A percentile compares a stretch with the other conserved stretches of the same genome.
Conservation (phyloP, 2,329 filamentous ascomycete species). For the Ophiostoma perfectum region DNA sequence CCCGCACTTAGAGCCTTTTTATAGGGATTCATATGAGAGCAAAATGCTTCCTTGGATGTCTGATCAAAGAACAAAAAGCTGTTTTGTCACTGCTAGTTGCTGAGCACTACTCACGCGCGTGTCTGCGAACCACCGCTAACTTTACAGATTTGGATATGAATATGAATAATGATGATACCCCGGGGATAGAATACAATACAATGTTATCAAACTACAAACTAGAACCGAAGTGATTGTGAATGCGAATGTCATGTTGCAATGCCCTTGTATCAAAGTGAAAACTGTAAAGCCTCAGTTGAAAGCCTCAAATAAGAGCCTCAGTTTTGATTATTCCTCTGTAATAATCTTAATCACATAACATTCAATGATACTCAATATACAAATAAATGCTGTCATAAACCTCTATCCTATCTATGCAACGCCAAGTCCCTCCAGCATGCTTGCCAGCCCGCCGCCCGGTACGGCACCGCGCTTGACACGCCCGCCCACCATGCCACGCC, state of each 20-base stretch:
- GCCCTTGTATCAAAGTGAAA: no score
- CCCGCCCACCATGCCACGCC: constrained; percentile 80
- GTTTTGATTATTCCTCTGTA: neutral
- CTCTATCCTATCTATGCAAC: constrained; percentile 29
- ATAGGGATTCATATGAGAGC: constrained; percentile 61
- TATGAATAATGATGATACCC: constrained; percentile 12
- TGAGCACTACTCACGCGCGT: neutral
- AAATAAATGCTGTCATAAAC: no score
- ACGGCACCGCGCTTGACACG: constrained; percentile 42
- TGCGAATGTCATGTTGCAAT: no score
- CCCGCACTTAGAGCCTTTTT: constrained; percentile 53
- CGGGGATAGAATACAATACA: neutral
- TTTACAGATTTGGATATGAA: neutral
- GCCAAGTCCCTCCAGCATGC: constrained; percentile 38
- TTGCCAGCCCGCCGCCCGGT: neutral
- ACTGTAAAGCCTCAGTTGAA: no score
- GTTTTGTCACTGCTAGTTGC: constrained; percentile 16
- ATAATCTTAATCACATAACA: no score
- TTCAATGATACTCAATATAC: no score
- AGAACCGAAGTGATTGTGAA: no score
- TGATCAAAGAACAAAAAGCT: constrained; percentile 23
- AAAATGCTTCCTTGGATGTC: constrained; percentile 70
- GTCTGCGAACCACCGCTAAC: constrained; percentile 20
- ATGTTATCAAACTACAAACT: neutral
- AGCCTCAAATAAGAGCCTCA: no score